These are phyloP conservation scores for Boletus barrowsii DNA, from an alignment of 768 basidiomycete genomes.

Conservation along the genomic window DNA sequence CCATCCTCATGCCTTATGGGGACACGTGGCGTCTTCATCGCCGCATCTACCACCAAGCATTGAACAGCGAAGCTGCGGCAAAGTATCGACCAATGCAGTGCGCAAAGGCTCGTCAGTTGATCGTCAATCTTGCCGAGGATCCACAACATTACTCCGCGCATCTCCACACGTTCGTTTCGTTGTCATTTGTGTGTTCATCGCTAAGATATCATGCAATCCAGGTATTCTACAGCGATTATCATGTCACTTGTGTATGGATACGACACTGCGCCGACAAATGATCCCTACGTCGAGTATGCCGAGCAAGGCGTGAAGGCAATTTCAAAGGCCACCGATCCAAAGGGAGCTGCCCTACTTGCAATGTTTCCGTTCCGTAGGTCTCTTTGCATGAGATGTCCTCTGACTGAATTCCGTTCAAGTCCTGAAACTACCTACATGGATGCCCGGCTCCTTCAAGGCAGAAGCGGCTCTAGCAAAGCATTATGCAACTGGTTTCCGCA, in stretches of 20 bases:
- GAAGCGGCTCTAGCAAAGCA: slow-evolving; percentile 15
- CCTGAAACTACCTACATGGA: slow-evolving; percentile 23
- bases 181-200: neutral
- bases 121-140: slow-evolving; percentile 30
- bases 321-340: slow-evolving; percentile 14
- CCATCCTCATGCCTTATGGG: slow-evolving; percentile 36
- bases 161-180: slow-evolving; percentile 20
- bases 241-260: slow-evolving; percentile 30
- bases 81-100: slow-evolving; percentile 34
- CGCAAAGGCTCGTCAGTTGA: slow-evolving; percentile 29
- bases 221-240: slow-evolving; percentile 26
- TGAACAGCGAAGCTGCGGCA: slow-evolving; percentile 26
- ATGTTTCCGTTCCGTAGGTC: slow-evolving; percentile 29
- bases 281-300: slow-evolving; percentile 21
- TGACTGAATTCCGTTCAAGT: slow-evolving; percentile 14
- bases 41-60: slow-evolving; percentile 33
- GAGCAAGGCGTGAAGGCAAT: slow-evolving; percentile 17
- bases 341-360: slow-evolving; percentile 19
- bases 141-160: slow-evolving; percentile 28
- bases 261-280: slow-evolving; percentile 15
- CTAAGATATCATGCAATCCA: slow-evolving; percentile 6
- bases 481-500: slow-evolving; percentile 18
- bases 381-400: neutral
- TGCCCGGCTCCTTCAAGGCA: slow-evolving; percentile 23
- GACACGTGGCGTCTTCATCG: slow-evolving; percentile 38